Base-by-base conservation (phyloP, 208 protist species). In the Willaertia magna region DNA sequence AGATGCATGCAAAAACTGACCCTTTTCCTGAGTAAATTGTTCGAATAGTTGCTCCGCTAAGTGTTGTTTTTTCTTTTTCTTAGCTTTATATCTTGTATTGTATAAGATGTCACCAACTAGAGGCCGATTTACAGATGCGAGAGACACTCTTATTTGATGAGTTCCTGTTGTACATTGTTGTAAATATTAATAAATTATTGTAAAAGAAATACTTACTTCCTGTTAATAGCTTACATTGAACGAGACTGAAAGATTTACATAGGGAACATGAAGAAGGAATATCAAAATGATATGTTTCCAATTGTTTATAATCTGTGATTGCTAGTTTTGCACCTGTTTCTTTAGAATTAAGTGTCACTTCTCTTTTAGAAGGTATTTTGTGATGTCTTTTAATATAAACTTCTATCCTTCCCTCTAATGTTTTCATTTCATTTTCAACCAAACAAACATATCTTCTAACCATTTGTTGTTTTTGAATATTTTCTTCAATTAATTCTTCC, bases 131-230 rank as follows among this genome's bases (percentile, higher is more conserved):
- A 87, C 22, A 43, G 55, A 75, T 26, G 30, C 44, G 22, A 88
- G n/a, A 49, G 82, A 84, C 12, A 90, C 76, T 48, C 88, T 67
- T n/a, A 90, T 79, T 85, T 90, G 88, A 84, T 90, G 88, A 30
- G 85, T 67, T 47, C 84, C 55, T 67, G 26, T 61, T 4, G 16
- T n/a, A 61, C n/a, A n/a, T n/a, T n/a, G n/a, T n/a, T n/a, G n/a
- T 61, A n/a, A n/a, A 26, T 61, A 3, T n/a, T n/a, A 16, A 61
- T 61, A 26, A 61, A n/a, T n/a, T 4, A 61, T n/a, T 61, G 3
- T 3, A n/a, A n/a, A n/a, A n/a, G 14, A 61, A 16, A 61, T n/a
- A 67, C 55, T 67, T 67, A 67, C 55, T 55, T 43, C 79, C 79
- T 47, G 79, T 84, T 42, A n/a, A 48, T 4, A 84, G n/a, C 30